phyloP scores from a whole-genome alignment of 2,329 filamentous ascomycete species.

The Lecanoromycetidae sp. region DNA sequence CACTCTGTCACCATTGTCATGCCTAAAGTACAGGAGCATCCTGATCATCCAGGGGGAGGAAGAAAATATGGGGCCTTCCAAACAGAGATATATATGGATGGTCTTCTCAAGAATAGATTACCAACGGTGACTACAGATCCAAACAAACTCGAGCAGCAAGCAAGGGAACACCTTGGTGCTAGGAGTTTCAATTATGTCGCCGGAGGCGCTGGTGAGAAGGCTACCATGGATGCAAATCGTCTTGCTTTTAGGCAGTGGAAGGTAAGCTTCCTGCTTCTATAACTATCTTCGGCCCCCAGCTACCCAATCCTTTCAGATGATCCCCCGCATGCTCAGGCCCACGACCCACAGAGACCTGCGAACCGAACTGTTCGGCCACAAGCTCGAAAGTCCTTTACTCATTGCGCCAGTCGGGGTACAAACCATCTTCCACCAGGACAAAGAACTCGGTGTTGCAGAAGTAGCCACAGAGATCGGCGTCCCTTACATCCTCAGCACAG shows the following conservation, averaged over 20 bases:
- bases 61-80: constrained; percentile 13
- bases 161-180: constrained; percentile 35
- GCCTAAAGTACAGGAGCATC: constrained; percentile 12
- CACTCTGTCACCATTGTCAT: neutral
- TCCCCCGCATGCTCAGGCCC: constrained; percentile 41
- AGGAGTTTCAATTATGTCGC: constrained; percentile 48
- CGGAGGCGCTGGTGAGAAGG: constrained; percentile 50
- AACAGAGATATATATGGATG: constrained; percentile 38
- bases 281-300: constrained; percentile 12
- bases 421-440: constrained; percentile 52
- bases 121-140: constrained; percentile 49
- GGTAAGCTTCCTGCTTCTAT: constrained; percentile 20
- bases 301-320: constrained; percentile 30
- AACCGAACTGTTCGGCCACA: constrained; percentile 40
- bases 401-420: constrained; percentile 61
- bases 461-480: constrained; percentile 49
- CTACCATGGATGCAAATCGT: constrained; percentile 49
- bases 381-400: constrained; percentile 42
- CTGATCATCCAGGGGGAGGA: constrained; percentile 9
- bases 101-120: constrained; percentile 36
- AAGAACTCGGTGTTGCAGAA: constrained; percentile 51
- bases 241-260: constrained; percentile 44
- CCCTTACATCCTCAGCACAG: constrained; percentile 57
- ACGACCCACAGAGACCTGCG: constrained; percentile 37
- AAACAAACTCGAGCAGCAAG: constrained; percentile 44